These are phyloP conservation scores for Trichoderma endophyticum DNA, from an alignment of 2,329 filamentous ascomycete genomes.

Conservation along the genomic window DNA sequence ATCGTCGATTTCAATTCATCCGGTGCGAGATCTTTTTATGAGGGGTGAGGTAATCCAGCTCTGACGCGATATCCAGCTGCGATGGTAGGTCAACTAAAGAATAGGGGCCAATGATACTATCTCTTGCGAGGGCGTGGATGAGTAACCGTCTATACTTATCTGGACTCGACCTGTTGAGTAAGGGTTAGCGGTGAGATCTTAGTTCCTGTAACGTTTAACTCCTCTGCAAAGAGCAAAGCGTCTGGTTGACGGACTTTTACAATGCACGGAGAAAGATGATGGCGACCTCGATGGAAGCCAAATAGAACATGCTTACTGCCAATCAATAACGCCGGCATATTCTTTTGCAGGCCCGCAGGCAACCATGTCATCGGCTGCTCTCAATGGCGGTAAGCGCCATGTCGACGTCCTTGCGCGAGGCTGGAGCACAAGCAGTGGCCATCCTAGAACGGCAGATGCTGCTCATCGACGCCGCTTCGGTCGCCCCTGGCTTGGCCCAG, in stretches of 20 bases:
- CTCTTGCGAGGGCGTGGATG: not conserved
- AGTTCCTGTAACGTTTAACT: not conserved
- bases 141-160: not conserved
- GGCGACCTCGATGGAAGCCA: not conserved
- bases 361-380: not conserved
- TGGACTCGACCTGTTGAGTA: not conserved
- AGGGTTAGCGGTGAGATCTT: not conserved
- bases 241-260: not conserved
- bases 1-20: slow-evolving; percentile 15
- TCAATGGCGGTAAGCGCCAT: not conserved
- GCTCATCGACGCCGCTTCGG: slow-evolving; percentile 25
- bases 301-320: not conserved
- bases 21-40: slow-evolving; percentile 3
- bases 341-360: not conserved
- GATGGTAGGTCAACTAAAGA: not conserved
- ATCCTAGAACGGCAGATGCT: slow-evolving; percentile 29
- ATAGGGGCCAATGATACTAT: not conserved
- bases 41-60: slow-evolving; percentile 2
- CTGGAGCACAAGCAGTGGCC: slow-evolving; percentile 24
- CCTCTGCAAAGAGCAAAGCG: not conserved
- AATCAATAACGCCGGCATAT: not conserved
- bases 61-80: not conserved
- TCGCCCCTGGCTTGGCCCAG: not conserved
- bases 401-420: not conserved
- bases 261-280: not conserved